A percentile compares a stretch with the other conserved stretches of the same genome.
Evolutionary conservation across 345 rosid genomes (phyloP).

Genomic region (Murraya koenigii): DNA sequence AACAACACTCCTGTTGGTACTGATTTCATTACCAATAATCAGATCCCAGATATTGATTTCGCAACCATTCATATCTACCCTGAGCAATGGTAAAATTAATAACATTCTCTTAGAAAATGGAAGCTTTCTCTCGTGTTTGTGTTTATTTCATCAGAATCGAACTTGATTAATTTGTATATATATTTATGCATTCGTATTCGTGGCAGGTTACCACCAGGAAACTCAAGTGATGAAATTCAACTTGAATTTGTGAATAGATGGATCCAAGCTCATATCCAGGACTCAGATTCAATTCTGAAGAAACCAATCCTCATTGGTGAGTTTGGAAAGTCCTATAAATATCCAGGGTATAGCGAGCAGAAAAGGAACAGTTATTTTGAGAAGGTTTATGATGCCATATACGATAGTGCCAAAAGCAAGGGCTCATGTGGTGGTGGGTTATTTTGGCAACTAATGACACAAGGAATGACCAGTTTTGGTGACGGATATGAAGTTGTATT

Average conservation of each 20-base stretch:
- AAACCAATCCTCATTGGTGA: constrained; percentile 64
- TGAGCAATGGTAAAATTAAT: constrained; percentile 62
- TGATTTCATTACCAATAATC: constrained; percentile 82
- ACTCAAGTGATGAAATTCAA: constrained; percentile 36
- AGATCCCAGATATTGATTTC: constrained; percentile 68
- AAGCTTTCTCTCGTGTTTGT: too few relatives aligned
- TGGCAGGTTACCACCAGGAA: constrained; percentile 43
- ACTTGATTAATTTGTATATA: not conserved
- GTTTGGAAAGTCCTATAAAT: constrained; percentile 57
- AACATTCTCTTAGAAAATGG: too few relatives aligned
- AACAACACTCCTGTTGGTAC: constrained; percentile 56
- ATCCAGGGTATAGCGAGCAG: constrained; percentile 55
- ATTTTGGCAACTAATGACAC: constrained; percentile 88
- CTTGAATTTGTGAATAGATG: constrained; percentile 46
- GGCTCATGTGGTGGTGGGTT: constrained; percentile 73
- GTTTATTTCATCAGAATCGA: not conserved
- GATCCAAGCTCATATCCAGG: constrained; percentile 47
- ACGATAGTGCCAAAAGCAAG: constrained; percentile 35
- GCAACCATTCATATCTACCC: constrained; percentile 87
- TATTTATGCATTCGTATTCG: not conserved
- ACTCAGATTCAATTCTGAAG: constrained; percentile 36
- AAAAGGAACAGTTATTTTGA: constrained; percentile 50
- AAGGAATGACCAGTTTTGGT: constrained; percentile 68
- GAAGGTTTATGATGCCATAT: constrained; percentile 42
- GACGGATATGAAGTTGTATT: constrained; percentile 85